These are phyloP conservation scores for Liriodendron chinense DNA, from an alignment of 164 flowering plant genomes.

Conservation along the genomic window DNA sequence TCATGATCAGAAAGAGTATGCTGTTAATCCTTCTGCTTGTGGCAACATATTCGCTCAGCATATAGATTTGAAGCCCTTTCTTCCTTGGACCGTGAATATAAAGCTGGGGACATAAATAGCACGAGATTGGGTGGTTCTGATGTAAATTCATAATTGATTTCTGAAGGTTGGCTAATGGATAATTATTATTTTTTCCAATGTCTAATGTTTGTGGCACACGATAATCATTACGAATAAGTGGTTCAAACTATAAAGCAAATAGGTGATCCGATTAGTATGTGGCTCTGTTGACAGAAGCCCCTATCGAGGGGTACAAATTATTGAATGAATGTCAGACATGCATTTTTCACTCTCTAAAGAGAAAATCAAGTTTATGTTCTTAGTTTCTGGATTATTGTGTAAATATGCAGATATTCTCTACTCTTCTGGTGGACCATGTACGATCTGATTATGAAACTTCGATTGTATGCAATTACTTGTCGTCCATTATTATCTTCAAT, in stretches of 20 bases:
- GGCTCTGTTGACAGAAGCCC: background rate
- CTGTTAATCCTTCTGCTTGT: background rate
- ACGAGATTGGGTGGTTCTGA: background rate
- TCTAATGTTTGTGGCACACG: background rate
- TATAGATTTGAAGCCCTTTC: background rate
- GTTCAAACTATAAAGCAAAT: background rate
- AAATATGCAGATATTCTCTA: slow-evolving; percentile 1
- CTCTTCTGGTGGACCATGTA: slow-evolving; percentile 4
- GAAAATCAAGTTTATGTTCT: background rate
- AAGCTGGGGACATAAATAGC: background rate
- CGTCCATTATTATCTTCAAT: background rate
- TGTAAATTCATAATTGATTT: background rate
- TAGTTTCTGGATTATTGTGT: background rate
- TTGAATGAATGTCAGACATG: background rate
- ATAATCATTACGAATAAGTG: too few relatives aligned
- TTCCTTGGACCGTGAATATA: background rate
- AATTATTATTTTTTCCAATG: background rate
- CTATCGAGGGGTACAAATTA: background rate
- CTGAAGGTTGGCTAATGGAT: background rate
- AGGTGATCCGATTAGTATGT: background rate
- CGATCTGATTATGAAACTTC: background rate
- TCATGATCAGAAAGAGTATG: background rate
- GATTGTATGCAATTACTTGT: background rate
- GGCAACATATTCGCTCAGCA: background rate
- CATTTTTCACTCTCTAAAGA: background rate